A percentile compares a stretch with the other conserved stretches of the same genome.
Conservation (phyloP, 371 early-diverging fungal species). For the Syncephalis plumigaleata region DNA sequence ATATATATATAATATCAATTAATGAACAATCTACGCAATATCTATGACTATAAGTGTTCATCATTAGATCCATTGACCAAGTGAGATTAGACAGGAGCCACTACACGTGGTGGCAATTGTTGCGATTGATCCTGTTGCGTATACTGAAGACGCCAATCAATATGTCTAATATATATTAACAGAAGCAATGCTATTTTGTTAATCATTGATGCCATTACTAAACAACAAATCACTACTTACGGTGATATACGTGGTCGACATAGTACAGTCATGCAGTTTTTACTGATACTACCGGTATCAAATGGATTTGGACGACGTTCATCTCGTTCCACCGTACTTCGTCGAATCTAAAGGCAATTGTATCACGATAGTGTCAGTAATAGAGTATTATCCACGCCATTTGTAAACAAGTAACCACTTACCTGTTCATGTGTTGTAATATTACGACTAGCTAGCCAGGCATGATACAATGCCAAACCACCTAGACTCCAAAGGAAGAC, state of each 20-base stretch:
- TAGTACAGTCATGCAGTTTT: slow-evolving; percentile 31
- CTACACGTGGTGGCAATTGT: too few relatives aligned
- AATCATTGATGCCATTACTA: slow-evolving; percentile 1
- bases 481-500: slow-evolving; percentile 44
- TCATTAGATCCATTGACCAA: too few relatives aligned
- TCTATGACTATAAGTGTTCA: too few relatives aligned
- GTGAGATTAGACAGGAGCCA: too few relatives aligned
- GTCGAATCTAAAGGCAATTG: slow-evolving; percentile 20
- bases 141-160: neutral
- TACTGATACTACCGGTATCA: slow-evolving; percentile 20
- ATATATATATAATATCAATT: too few relatives aligned
- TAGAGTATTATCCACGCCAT: neutral
- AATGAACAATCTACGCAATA: too few relatives aligned
- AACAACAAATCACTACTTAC: slow-evolving; percentile 26
- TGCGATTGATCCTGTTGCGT: too few relatives aligned
- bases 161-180: neutral
- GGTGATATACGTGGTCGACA: slow-evolving; percentile 19
- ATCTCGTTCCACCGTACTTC: slow-evolving; percentile 17
- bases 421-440: slow-evolving; percentile 83
- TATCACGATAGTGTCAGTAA: neutral
- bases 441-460: slow-evolving; percentile 42
- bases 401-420: slow-evolving; percentile 2
- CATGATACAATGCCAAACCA: slow-evolving; percentile 57
- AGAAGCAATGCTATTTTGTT: neutral
- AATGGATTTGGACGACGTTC: slow-evolving; percentile 17